Evolutionary conservation across 208 protist species (phyloP).

Genomic region (Porcisia deanei): DNA sequence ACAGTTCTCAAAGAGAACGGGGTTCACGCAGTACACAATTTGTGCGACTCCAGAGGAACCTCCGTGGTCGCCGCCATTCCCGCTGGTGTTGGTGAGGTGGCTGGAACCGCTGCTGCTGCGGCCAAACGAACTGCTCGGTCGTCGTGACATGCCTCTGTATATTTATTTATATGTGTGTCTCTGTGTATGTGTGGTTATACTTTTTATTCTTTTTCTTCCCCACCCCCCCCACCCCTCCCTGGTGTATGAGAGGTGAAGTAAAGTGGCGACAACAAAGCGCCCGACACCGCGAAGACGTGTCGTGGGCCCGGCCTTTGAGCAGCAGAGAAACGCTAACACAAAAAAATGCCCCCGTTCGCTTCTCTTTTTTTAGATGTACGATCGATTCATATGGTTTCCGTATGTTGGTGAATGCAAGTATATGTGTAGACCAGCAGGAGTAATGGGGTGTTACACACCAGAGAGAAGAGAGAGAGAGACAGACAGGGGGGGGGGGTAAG

Average conservation of each 20-base stretch:
- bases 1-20: conserved; percentile 82
- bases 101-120: conserved; percentile 26
- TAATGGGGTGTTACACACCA: too few species aligned
- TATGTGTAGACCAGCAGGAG: too few species aligned
- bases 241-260: too few species aligned
- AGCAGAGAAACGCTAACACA: too few species aligned
- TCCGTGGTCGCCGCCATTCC: conserved; percentile 13
- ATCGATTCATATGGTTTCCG: too few species aligned
- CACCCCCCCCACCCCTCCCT: too few species aligned
- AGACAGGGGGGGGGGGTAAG: neutral
- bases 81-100: conserved; percentile 9
- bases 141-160: conserved; percentile 7
- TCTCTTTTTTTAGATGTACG: too few species aligned
- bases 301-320: too few species aligned
- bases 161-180: neutral
- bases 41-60: conserved; percentile 30
- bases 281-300: too few species aligned
- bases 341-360: too few species aligned
- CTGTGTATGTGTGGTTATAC: neutral
- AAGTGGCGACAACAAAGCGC: too few species aligned
- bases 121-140: conserved; percentile 30
- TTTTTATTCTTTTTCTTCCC: neutral
- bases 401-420: too few species aligned
- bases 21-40: conserved; percentile 82
- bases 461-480: neutral